Base-by-base conservation (phyloP, 2,329 filamentous ascomycete species). In the Trichoderma brevicompactum region DNA sequence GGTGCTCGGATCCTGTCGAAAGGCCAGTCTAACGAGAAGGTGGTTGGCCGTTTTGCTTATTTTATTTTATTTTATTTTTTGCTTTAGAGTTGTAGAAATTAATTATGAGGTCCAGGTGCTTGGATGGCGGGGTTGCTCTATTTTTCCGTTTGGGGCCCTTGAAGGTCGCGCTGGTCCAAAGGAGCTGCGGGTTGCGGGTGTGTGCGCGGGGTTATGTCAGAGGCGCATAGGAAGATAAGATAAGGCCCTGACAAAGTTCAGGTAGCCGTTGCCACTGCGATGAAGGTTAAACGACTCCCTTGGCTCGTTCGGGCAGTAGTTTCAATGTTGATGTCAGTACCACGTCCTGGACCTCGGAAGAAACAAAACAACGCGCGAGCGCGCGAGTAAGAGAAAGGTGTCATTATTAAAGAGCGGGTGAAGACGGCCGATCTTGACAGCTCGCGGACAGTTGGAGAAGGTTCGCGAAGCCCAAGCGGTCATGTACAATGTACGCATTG, bases 81-180 rank as follows among this genome's bases (percentile, higher is more conserved):
- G 36, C 28, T 52, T 61, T 49, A 34, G 36, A 48, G 41, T 17
- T 41, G 28, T 28, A 19, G 54, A 40, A 19, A 61, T 23, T 15
- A 55, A 28, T 7, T 32, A 50, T 38, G 41, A 49, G 62, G 49
- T 54, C 60, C 43, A 15, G 62, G 19, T 49, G 53, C 12, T 52
- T 44, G 44, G 64, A 65, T 53, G 48, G 64, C 64, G 64, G 64
- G 64, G 64, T 65, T 65, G 64, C 64, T 60, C 64, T 60, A 65
- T 65, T 65, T 65, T 65, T 54, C 48, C 48, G 10, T 38, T 58
- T 64, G n/a, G 49, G 61, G 52, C 36, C 19, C 23, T 43, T 19
- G 23, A 50, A 60, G 46, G 34, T 23, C 48, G 64, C 54, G 62
- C 54, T 48, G n/a, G 41, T 36, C 53, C 12, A 43, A 34, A 44